Percentiles rank a stretch among this genome's conserved stretches.
Evolutionary conservation across 164 flowering plant species (phyloP).

Genomic region (Santalum album): DNA sequence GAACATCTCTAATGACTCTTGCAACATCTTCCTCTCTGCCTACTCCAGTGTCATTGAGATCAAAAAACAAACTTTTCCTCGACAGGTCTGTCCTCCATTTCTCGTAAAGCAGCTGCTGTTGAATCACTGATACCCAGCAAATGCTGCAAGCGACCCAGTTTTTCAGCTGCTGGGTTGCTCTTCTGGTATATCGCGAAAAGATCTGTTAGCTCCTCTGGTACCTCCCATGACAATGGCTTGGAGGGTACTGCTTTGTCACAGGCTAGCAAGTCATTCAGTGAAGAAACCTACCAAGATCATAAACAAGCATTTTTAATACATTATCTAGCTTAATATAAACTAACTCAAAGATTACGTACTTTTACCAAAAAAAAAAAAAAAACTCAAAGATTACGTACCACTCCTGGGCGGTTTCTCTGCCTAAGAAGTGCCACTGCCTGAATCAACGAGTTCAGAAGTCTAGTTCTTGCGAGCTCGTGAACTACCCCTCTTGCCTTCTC

Average conservation of each 20-base stretch:
- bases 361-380: background rate
- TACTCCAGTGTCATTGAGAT: background rate
- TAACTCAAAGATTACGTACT: too few relatives aligned
- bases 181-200: constrained; percentile 52
- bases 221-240: constrained; percentile 74
- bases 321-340: too few relatives aligned
- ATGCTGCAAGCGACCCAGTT: constrained; percentile 67
- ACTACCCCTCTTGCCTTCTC: constrained; percentile 71
- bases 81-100: constrained; percentile 33
- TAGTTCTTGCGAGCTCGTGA: constrained; percentile 60
- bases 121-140: constrained; percentile 70
- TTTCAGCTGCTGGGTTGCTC: constrained; percentile 58
- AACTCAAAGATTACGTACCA: constrained; percentile 47
- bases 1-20: too few relatives aligned
- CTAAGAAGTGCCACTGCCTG: constrained; percentile 81
- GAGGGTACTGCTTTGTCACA: constrained; percentile 93
- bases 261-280: constrained; percentile 83
- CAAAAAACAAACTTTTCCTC: constrained; percentile 76
- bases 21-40: too few relatives aligned
- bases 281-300: constrained; percentile 50
- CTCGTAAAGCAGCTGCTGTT: constrained; percentile 44
- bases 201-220: constrained; percentile 75
- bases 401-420: constrained; percentile 64
- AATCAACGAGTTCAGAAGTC: constrained; percentile 67
- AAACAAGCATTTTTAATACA: background rate